Conservation (phyloP, 2,329 filamentous ascomycete genomes). For the Hypomyces perniciosus region DNA sequence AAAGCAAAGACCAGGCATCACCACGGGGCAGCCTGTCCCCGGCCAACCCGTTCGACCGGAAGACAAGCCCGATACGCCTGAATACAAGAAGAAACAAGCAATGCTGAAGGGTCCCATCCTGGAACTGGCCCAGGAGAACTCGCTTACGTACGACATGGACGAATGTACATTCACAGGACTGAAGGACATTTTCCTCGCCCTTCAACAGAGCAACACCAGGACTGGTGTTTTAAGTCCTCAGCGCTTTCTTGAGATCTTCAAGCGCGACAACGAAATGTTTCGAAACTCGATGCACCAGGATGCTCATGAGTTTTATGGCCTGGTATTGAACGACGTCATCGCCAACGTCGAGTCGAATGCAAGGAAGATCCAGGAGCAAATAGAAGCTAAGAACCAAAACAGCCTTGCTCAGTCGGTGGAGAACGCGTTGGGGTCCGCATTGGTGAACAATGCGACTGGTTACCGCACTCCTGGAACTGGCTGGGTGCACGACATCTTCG, state of each 20-base stretch:
- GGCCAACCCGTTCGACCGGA: constrained; percentile 62
- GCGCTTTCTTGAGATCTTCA: constrained; percentile 88
- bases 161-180: constrained; percentile 91
- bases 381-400: constrained; percentile 34
- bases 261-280: constrained; percentile 95
- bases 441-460: constrained; percentile 33
- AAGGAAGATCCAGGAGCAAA: constrained; percentile 52
- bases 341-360: constrained; percentile 88
- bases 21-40: constrained; percentile 47
- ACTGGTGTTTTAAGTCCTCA: constrained; percentile 89
- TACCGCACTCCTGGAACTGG: constrained; percentile 59
- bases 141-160: constrained; percentile 78
- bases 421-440: constrained; percentile 27
- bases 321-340: constrained; percentile 93
- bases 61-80: constrained; percentile 88
- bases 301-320: constrained; percentile 92
- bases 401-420: constrained; percentile 48
- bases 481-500: constrained; percentile 97
- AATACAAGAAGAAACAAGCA: constrained; percentile 97
- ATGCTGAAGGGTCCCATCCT: constrained; percentile 82
- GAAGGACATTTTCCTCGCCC: constrained; percentile 91
- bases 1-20: constrained; percentile 50
- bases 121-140: constrained; percentile 76
- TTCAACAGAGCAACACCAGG: constrained; percentile 73
- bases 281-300: constrained; percentile 96